Evolutionary conservation across 2,329 filamentous ascomycete species (phyloP).

Genomic region (Pseudocercospora macadamiae): DNA sequence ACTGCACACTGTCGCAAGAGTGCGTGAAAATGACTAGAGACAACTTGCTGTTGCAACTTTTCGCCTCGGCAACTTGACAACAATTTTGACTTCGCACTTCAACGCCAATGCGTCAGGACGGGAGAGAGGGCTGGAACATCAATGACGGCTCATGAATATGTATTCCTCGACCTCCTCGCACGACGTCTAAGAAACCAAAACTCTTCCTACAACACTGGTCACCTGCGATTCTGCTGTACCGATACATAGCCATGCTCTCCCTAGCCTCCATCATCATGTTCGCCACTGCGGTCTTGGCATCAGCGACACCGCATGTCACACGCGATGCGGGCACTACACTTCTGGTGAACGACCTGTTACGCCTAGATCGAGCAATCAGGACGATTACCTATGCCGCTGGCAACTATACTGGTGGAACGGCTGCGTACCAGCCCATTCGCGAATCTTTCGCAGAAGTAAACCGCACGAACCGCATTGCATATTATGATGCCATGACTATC

Average conservation of each 20-base stretch:
- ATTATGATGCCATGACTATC: conserved; percentile 29
- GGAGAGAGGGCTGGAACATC: not conserved
- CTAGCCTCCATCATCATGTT: conserved; percentile 14
- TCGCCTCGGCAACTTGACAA: not conserved
- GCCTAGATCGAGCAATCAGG: conserved; percentile 27
- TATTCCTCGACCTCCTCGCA: not conserved
- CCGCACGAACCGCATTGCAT: conserved; percentile 30
- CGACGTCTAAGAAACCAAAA: not conserved
- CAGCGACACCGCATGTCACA: conserved; percentile 8
- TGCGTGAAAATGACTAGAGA: too few relatives aligned
- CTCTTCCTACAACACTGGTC: not conserved
- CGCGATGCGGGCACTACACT: conserved; percentile 27
- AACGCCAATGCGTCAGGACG: conserved; percentile 4
- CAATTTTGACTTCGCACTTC: not conserved
- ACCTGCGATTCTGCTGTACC: not conserved
- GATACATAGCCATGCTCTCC: conserved; percentile 12
- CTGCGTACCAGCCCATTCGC: conserved; percentile 23
- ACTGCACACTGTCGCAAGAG: too few relatives aligned
- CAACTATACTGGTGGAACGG: conserved; percentile 25
- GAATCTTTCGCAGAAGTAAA: conserved; percentile 28
- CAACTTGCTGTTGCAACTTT: too few relatives aligned
- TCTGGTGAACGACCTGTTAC: conserved; percentile 22
- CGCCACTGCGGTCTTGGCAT: conserved; percentile 8
- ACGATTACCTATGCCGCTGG: conserved; percentile 21
- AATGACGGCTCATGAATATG: too few relatives aligned